phyloP scores from a whole-genome alignment of 805 yeast species.

The Metschnikowia vanudenii region DNA sequence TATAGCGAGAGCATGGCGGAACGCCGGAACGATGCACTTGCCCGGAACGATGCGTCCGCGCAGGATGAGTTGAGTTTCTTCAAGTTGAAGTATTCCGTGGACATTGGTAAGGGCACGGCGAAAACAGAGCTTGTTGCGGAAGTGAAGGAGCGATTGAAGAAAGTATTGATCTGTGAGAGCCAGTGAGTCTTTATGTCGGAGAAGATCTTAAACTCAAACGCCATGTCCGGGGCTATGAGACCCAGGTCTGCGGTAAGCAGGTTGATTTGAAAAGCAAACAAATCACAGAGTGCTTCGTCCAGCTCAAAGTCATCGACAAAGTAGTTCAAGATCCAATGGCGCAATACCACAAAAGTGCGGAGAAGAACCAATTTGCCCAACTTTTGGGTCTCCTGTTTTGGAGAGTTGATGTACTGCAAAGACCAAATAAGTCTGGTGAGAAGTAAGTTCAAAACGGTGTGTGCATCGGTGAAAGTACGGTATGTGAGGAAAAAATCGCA shows the following conservation, averaged over 20 bases:
- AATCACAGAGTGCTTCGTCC: conserved; percentile 33
- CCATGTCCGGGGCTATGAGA: conserved; percentile 27
- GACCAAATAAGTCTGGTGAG: conserved; percentile 74
- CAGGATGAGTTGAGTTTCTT: conserved; percentile 30
- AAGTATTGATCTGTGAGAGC: conserved; percentile 32
- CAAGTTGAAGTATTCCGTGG: conserved; percentile 23
- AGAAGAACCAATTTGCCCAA: conserved; percentile 67
- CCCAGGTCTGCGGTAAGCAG: conserved; percentile 37
- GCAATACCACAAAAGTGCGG: conserved; percentile 79
- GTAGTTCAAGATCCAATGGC: conserved; percentile 90
- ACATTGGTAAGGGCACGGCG: conserved; percentile 26
- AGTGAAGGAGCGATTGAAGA: conserved; percentile 29
- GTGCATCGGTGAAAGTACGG: conserved; percentile 63
- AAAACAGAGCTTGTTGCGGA: conserved; percentile 20
- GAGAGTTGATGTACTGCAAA: conserved; percentile 41
- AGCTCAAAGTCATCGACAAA: conserved; percentile 72
- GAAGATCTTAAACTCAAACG: conserved; percentile 37
- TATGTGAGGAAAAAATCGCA: conserved; percentile 87
- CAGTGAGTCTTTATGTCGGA: conserved; percentile 43
- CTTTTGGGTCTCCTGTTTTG: conserved; percentile 26
- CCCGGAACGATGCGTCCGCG: conserved; percentile 40
- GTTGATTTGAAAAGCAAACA: conserved; percentile 48
- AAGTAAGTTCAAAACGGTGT: conserved; percentile 58
- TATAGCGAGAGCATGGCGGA: conserved; percentile 46
- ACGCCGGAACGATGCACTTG: conserved; percentile 44